Base-by-base conservation (phyloP, 257 asterid species). In the Nicotiana otophora region DNA sequence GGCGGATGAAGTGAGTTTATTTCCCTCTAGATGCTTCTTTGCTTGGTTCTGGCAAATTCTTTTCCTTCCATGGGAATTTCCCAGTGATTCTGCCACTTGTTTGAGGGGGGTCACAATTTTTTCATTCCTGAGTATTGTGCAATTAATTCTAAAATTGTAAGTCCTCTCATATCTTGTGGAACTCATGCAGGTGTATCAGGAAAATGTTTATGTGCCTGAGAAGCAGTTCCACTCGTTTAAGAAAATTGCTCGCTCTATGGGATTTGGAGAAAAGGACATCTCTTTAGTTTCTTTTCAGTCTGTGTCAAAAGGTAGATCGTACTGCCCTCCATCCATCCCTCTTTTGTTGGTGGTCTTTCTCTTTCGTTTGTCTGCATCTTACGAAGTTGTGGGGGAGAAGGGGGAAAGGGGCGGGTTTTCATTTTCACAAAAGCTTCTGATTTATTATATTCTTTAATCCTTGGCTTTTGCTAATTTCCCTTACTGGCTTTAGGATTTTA, bases 251-350 rank as follows among this genome's bases (percentile, higher is more conserved):
- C 92, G 98, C 51, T 89, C 93, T 7, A 91, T 95, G 95, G 97
- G 95, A 42, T 90, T 92, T 65, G 97, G 96, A 48, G 98, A 95
- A 91, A 91, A 87, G 81, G 97, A 96, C 85, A 80, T 96, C 64
- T 90, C 94, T 51, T 81, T 96, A 78, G 98, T 96, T 17, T 96
- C 98, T 58, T 96, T 96, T 90, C 98, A 94, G 87, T 96, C 99
- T 19, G 98, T 94, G 51, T 96, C 99, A 5, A 96, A 96, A 87
- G 99, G 98, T 96, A 88, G 31, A 55, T 14, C 62, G 4, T 77
- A 2, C 30, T 77, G 4, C 68, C 72, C 26, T 33, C 34, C 51
- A 20, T 14, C 42, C 42, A 3, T 54, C 23, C 39, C 60, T 46
- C 60, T 20, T 39, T 46, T 48, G 61, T 46, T 26, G 42, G 62